Evolutionary conservation across 1,284 basidiomycete species (phyloP).

Genomic region (Tremellales sp.): DNA sequence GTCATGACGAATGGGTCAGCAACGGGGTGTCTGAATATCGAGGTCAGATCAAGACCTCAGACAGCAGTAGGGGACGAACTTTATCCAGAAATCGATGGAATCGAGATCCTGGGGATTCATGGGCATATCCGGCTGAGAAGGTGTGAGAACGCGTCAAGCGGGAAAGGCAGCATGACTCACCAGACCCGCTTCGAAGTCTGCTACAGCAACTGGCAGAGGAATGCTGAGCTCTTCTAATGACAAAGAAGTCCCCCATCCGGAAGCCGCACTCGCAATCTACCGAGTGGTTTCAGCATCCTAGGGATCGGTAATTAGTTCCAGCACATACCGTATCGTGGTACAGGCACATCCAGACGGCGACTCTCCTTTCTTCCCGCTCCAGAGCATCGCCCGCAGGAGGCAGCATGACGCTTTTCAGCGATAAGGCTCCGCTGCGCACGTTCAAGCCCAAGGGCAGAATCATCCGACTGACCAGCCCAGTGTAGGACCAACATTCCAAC

Average conservation of each 20-base stretch:
- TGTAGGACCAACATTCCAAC: constrained; percentile 48
- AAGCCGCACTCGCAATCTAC: constrained; percentile 34
- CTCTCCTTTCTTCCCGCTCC: constrained; percentile 46
- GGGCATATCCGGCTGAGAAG: constrained; percentile 25
- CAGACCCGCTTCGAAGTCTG: constrained; percentile 31
- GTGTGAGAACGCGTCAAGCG: neutral
- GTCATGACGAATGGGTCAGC: constrained; percentile 42
- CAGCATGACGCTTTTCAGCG: constrained; percentile 43
- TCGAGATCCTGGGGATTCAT: constrained; percentile 46
- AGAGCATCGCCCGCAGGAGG: constrained; percentile 41
- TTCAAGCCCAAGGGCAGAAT: constrained; percentile 45
- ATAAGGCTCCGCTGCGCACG: constrained; percentile 41
- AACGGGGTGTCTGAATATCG: constrained; percentile 34
- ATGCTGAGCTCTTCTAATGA: constrained; percentile 44
- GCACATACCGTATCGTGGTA: constrained; percentile 38
- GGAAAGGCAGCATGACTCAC: neutral
- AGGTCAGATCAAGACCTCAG: neutral
- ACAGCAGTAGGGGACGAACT: constrained; percentile 9
- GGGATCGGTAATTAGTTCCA: neutral
- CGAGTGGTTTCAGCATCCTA: neutral
- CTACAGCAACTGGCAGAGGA: constrained; percentile 36
- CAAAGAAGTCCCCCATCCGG: constrained; percentile 46
- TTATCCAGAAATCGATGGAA: constrained; percentile 43
- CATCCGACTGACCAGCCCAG: constrained; percentile 43
- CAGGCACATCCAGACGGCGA: constrained; percentile 44